These are phyloP conservation scores for Diversispora eburnea DNA, from an alignment of 192 early-diverging fungal genomes.

Conservation along the genomic window DNA sequence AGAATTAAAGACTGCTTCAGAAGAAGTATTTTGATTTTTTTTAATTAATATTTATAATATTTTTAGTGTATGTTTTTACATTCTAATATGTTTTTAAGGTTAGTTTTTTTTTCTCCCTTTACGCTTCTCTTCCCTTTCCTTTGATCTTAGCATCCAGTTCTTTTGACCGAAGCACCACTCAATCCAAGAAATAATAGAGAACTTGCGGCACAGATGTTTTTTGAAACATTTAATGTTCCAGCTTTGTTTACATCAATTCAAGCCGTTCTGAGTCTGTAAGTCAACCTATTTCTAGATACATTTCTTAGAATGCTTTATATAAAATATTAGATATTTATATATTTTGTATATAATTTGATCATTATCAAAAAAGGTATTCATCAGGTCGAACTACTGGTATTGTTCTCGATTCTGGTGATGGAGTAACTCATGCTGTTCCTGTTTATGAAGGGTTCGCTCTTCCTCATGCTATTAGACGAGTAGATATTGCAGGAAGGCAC, in stretches of 20 bases:
- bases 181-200: slow-evolving; percentile 94
- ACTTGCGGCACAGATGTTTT: slow-evolving; percentile 92
- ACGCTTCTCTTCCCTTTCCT: background rate
- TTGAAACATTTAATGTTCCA: slow-evolving; percentile 99
- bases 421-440: slow-evolving; percentile 92
- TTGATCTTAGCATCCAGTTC: slow-evolving; percentile 79
- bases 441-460: slow-evolving; percentile 97
- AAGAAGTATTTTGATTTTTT: slow-evolving; percentile 65
- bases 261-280: slow-evolving; percentile 91
- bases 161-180: slow-evolving; percentile 95
- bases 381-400: slow-evolving; percentile 97
- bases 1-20: slow-evolving; percentile 90
- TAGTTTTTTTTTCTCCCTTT: background rate
- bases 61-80: background rate
- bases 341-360: too few relatives aligned
- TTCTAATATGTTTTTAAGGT: background rate
- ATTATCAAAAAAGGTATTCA: slow-evolving; percentile 62
- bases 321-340: too few relatives aligned
- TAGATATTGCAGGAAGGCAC: slow-evolving; percentile 86
- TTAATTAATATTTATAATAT: too few relatives aligned
- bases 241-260: slow-evolving; percentile 96
- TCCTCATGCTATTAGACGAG: slow-evolving; percentile 86
- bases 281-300: background rate
- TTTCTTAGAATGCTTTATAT: too few relatives aligned
- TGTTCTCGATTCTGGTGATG: slow-evolving; percentile 94